Evolutionary conservation across 805 yeast genomes (phyloP), one percentile per base, ranked within the genome.

Genomic region (Cyberlindnera galapagoensis): DNA sequence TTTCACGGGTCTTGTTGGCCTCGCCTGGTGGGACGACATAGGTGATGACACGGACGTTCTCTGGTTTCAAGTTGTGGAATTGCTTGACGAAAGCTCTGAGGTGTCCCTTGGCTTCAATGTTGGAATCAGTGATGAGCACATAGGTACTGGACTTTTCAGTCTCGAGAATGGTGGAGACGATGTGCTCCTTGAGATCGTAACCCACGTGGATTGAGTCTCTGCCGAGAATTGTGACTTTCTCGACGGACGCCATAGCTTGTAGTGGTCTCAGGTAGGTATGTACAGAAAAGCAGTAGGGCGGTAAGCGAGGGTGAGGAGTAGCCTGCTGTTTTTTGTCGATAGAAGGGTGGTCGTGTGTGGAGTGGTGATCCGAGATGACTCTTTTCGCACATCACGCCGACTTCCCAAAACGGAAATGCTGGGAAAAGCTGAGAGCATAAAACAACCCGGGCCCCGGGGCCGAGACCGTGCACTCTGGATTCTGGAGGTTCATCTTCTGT

Each of bases 11-110:
- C 63, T 92, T 92, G 57, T 81, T 81, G 33, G 86, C 74, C 59
- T 92, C 98, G 31, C 98, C 98, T 1, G 98, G 98, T 5, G 92
- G 66, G 11, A 92, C 84, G 4, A 71, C 67, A 56, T 80, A 88
- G 10, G 76, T 65, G 35, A 92, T 62, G 21, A 92, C 58, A 42
- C 98, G 72, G 3, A 87, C 65, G 1, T 52, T 59, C 36, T 65
- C 52, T 0, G 80, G 74, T 33, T 78, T 55, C 21, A 51, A 43
- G 1, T 47, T 49, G 23, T 59, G 52, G 49, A 83, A 71, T 18
- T 63, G 65, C 2, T 47, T 39, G 6, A 54, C 51, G 43, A 76
- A 69, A 6, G 63, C 57, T 18, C 62, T 63, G 47, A 76, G 73
- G 46, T 79, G 80, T 18, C 74, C 73, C n/a, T 80, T 72, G 39